Base-by-base conservation (phyloP, 2,329 filamentous ascomycete species). In the Xylaria sp. region DNA sequence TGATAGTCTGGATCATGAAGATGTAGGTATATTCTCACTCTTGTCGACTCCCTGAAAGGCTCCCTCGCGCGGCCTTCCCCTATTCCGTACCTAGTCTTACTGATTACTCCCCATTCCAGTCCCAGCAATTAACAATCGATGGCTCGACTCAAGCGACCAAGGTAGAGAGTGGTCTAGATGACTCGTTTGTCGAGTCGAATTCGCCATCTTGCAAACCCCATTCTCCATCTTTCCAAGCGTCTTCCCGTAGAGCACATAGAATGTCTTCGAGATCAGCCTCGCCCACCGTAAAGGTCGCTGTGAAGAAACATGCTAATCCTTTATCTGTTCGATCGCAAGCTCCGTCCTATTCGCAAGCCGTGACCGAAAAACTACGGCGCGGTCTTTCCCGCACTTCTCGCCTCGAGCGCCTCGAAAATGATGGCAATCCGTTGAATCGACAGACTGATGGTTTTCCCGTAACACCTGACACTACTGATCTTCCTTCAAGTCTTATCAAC, bases 401-500 rank as follows among this genome's bases (percentile, higher is more conserved):
- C 5, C 68, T 68, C 43, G 73, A 76, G 13, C 71, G 71, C 4
- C 68, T 68, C 43, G 74, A 76, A 8, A 62, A 62, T 25, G 71
- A 73, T 17, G 73, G 60, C 10, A 68, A 67, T 31, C 48, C 47
- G 2, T 63, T 60, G 31, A 65, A 21, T 55, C 69, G 70, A 27
- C 67, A 63, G 9, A 54, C 51, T 11, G 62, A 58, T 67, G 62
- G 71, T 61, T 72, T 82, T 65, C 78, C 85, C 19, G 82, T 83
- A 13, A 88, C 86, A 0, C 86, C 86, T n/a, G 85, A 87, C 66
- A 78, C 81, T 10, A 83, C 84, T 10, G 84, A 86, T 58, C 62
- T 81, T 3, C 64, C 62, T 13, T 63, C 46, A 15, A 51, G 43
- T 29, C 54, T 63, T 65, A 46, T 54, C 67, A 49, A 64, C 76